Base-by-base conservation (phyloP, 2,329 filamentous ascomycete species). In the Coleophoma eucalyptorum region DNA sequence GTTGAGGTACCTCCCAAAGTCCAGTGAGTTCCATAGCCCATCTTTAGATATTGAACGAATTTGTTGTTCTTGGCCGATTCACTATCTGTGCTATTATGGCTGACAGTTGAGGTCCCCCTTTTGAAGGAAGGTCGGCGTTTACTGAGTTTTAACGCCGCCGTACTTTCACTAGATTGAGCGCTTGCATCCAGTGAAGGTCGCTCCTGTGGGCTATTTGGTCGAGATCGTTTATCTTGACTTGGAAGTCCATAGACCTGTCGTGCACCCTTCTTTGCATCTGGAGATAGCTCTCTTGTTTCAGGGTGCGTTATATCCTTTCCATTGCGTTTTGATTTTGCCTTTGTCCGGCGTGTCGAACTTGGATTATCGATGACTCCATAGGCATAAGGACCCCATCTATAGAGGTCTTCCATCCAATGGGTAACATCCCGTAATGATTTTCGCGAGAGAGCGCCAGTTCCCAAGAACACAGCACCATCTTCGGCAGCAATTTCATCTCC, bases 321-420 rank as follows among this genome's bases (percentile, higher is more conserved):
- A 68, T 59, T 63, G 42, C 55, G 63, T 53, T 64, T 70, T 69
- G 49, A 65, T 62, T 67, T 79, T n/a, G 19, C 3, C 56, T 65
- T 70, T 40, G 71, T 68, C 44, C 56, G 55, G 19, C 87, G 79
- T 52, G 78, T 77, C 1, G 88, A 86, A 2, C 79, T 81, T 13
- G 90, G 88, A 57, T 90, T 91, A 34, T 95, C 87, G 48, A 81
- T 80, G 6, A 97, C 81, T 4, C 92, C 93, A 65, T 96, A 97
- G 2, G 93, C 85, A 62, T 88, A 79, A 48, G 89, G 84, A 2
- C 92, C 93, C 75, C 90, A 90, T 31, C 78, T 84, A 67, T 94
- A 96, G 2, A 97, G 77, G 62, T 89, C 87, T 67, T 95, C 89
- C 77, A 94, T 86, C 93, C 93, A 97, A 50, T 87, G 81, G 1